phyloP scores from a whole-genome alignment of 805 yeast species.

The Myxozyma mucilagina region DNA sequence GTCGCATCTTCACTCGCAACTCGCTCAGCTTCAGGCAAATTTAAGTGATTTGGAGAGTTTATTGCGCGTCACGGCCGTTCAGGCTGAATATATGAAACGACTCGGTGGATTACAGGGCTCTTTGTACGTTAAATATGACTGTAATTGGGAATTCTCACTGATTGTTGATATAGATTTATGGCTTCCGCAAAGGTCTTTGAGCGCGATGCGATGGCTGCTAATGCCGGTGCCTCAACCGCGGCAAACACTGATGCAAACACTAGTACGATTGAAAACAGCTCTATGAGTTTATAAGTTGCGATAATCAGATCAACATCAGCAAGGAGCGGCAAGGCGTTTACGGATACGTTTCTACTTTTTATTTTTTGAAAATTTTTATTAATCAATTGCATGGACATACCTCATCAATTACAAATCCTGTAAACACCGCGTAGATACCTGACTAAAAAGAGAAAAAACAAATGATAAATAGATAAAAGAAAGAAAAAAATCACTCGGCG shows the following conservation, averaged over 20 bases:
- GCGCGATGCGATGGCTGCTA: conserved; percentile 34
- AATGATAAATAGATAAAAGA: too few relatives aligned
- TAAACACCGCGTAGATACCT: too few relatives aligned
- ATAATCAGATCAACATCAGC: too few relatives aligned
- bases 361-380: too few relatives aligned
- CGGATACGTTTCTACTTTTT: too few relatives aligned
- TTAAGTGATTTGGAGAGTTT: conserved; percentile 54
- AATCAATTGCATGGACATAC: too few relatives aligned
- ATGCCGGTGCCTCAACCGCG: not conserved
- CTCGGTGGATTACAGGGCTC: conserved; percentile 61
- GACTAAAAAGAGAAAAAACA: too few relatives aligned
- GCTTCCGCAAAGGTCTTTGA: conserved; percentile 41
- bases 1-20: conserved; percentile 52
- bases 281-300: not conserved
- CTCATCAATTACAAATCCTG: too few relatives aligned
- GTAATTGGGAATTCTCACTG: too few relatives aligned
- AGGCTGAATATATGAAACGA: conserved; percentile 53
- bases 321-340: too few relatives aligned
- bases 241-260: not conserved
- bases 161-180: conserved; percentile 34
- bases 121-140: conserved; percentile 40
- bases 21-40: conserved; percentile 60
- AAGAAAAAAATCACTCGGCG: too few relatives aligned
- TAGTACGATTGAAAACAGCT: not conserved
- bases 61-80: conserved; percentile 52